phyloP scores from a whole-genome alignment of 2,329 filamentous ascomycete species.

The Fusarium newnesense region DNA sequence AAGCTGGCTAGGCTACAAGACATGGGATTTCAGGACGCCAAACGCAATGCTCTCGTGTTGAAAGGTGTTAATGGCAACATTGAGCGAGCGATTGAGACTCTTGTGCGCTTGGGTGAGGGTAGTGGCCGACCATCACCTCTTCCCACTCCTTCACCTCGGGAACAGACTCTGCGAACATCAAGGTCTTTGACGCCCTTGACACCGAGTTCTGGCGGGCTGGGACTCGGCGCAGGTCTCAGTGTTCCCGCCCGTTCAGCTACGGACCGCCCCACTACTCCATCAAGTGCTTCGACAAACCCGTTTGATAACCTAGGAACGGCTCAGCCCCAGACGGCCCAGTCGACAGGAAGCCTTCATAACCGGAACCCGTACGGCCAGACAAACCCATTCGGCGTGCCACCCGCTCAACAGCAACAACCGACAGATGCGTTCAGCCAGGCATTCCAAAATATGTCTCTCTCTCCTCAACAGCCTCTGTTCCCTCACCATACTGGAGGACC shows the following conservation, averaged over 20 bases:
- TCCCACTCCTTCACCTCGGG: slow-evolving; percentile 55
- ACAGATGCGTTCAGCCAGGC: slow-evolving; percentile 67
- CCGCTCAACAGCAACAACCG: slow-evolving; percentile 47
- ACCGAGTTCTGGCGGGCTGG: slow-evolving; percentile 46
- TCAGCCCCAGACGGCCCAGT: slow-evolving; percentile 71
- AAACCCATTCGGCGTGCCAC: slow-evolving; percentile 75
- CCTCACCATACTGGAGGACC: slow-evolving; percentile 79
- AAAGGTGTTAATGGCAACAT: slow-evolving; percentile 87
- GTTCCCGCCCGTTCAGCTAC: slow-evolving; percentile 44
- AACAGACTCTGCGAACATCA: slow-evolving; percentile 59
- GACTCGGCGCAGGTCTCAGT: slow-evolving; percentile 48
- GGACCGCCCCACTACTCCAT: slow-evolving; percentile 53
- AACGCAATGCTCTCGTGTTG: slow-evolving; percentile 82
- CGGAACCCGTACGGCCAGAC: slow-evolving; percentile 65
- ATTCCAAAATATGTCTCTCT: slow-evolving; percentile 80
- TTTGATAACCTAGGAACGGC: slow-evolving; percentile 70
- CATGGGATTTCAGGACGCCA: slow-evolving; percentile 91
- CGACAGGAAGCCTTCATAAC: slow-evolving; percentile 69
- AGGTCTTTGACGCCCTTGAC: slow-evolving; percentile 66
- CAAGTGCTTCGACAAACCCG: slow-evolving; percentile 69
- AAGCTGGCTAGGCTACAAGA: slow-evolving; percentile 84
- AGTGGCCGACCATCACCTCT: slow-evolving; percentile 52
- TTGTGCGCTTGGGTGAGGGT: slow-evolving; percentile 84
- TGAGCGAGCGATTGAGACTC: slow-evolving; percentile 84
- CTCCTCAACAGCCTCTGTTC: slow-evolving; percentile 70